These are phyloP conservation scores for Camellia oleifera DNA, from an alignment of 179 eudicot genomes.

Conservation along the genomic window DNA sequence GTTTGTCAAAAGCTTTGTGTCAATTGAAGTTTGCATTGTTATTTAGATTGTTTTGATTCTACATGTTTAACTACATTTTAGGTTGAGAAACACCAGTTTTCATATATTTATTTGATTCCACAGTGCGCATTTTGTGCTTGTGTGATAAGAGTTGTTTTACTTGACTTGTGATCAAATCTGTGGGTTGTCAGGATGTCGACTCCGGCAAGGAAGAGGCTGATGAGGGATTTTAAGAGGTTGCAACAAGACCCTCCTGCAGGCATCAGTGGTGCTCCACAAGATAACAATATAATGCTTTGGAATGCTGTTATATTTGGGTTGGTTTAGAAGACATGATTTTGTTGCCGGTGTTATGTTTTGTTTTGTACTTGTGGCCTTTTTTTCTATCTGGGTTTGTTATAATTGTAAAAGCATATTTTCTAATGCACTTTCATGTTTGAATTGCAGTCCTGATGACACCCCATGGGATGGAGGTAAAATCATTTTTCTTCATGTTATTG, in stretches of 20 bases:
- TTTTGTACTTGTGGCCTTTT: not conserved
- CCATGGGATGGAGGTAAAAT: slow-evolving; percentile 61
- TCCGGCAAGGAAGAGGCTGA: slow-evolving; percentile 45
- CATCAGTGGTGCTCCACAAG: slow-evolving; percentile 50
- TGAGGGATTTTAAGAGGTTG: slow-evolving; percentile 53
- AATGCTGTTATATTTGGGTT: slow-evolving; percentile 51
- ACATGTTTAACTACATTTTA: not conserved
- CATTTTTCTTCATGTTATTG: not conserved
- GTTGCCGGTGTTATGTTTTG: not conserved
- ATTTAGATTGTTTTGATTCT: not conserved
- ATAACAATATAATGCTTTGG: slow-evolving; percentile 51
- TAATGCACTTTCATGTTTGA: slow-evolving; percentile 14
- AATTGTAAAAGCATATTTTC: not conserved
- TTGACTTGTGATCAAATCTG: slow-evolving; percentile 10
- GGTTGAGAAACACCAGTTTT: not conserved
- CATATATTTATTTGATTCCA: not conserved
- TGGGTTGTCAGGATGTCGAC: slow-evolving; percentile 44
- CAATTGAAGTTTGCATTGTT: not conserved
- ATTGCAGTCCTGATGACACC: slow-evolving; percentile 59
- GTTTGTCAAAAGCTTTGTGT: not conserved
- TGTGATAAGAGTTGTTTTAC: not conserved
- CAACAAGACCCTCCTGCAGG: slow-evolving; percentile 53
- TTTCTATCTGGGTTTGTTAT: not conserved
- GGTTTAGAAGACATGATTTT: slow-evolving; percentile 1
- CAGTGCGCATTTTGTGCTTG: not conserved